These are phyloP conservation scores for Clarireedia monteithiana DNA, from an alignment of 2,329 filamentous ascomycete genomes.

Conservation along the genomic window DNA sequence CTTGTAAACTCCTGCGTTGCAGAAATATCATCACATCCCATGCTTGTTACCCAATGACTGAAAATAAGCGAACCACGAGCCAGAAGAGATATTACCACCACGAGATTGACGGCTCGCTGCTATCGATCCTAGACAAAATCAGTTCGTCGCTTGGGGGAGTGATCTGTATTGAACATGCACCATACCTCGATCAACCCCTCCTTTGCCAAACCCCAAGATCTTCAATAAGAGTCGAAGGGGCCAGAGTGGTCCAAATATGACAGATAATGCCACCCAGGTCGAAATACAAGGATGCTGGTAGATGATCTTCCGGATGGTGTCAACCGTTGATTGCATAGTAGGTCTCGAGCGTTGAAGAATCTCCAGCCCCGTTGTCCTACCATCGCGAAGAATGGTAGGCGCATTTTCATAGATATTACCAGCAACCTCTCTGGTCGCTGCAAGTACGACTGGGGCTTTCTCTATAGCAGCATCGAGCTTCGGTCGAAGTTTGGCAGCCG, in stretches of 20 bases:
- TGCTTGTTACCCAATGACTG: not conserved
- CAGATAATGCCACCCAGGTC: not conserved
- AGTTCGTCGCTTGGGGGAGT: not conserved
- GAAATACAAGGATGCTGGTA: not conserved
- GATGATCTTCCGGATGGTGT: not conserved
- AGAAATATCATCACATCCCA: not conserved
- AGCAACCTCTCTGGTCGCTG: not conserved
- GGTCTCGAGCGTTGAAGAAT: not conserved
- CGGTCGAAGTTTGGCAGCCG: not conserved
- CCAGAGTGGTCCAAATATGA: not conserved
- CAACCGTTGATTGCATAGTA: not conserved
- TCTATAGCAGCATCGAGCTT: not conserved
- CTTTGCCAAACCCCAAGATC: conserved; percentile 4
- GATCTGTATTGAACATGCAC: not conserved
- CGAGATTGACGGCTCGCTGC: not conserved
- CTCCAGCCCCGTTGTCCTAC: not conserved
- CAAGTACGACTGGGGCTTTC: not conserved
- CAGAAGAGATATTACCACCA: not conserved
- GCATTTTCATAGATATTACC: not conserved
- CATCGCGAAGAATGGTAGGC: not conserved
- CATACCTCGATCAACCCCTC: not conserved
- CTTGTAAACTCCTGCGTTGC: too few species aligned
- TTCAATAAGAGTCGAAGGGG: not conserved
- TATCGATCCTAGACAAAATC: not conserved
- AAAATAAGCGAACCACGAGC: not conserved